A percentile compares a stretch with the other conserved stretches of the same genome.
Evolutionary conservation across 345 rosid species (phyloP).

Genomic region (Geranium brycei): DNA sequence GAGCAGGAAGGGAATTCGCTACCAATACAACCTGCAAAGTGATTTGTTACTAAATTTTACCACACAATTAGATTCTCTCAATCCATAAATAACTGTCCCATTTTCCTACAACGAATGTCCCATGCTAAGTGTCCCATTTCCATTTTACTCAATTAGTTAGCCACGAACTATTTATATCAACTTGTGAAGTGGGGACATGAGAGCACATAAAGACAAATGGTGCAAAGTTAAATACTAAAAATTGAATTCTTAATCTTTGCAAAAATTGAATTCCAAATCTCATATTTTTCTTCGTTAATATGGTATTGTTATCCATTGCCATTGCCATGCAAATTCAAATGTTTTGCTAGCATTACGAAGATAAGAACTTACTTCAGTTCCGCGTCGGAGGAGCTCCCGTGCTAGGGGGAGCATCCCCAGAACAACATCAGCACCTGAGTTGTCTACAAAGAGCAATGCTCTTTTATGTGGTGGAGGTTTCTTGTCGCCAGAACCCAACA

Average conservation of each 20-base stretch:
- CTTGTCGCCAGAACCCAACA: conserved; percentile 55
- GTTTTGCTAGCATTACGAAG: conserved; percentile 3
- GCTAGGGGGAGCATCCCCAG: conserved; percentile 99
- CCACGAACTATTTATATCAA: no score
- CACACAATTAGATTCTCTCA: no score
- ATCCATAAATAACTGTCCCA: no score
- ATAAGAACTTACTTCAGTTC: conserved; percentile 66
- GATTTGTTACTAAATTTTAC: background rate
- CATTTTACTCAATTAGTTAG: no score
- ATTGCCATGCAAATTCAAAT: background rate
- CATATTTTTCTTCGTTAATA: background rate
- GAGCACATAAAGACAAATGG: no score
- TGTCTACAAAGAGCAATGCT: conserved; percentile 94
- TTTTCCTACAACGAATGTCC: no score
- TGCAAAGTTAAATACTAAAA: background rate
- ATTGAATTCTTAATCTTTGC: background rate
- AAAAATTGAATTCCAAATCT: background rate
- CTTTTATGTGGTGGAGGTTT: conserved; percentile 69
- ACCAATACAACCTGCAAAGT: conserved; percentile 78
- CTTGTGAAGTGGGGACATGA: no score
- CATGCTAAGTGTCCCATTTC: no score
- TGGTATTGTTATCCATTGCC: background rate
- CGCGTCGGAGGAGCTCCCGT: conserved; percentile 81
- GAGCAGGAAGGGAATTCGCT: conserved; percentile 94
- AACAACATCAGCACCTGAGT: conserved; percentile 88